Conservation (phyloP, 2,329 filamentous ascomycete genomes). For the Helotiales sp. region DNA sequence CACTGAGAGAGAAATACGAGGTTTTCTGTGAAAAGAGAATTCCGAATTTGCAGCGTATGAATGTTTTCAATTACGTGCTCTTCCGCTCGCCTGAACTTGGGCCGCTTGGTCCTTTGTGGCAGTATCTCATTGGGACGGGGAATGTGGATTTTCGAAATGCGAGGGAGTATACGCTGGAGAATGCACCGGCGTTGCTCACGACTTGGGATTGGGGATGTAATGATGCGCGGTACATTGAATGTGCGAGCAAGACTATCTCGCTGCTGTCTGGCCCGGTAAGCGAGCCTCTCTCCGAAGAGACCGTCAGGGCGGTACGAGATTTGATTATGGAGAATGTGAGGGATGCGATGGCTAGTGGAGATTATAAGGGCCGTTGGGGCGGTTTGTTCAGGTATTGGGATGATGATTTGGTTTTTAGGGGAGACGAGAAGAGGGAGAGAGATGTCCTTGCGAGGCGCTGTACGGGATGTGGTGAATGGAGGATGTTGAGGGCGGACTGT, state of each 20-base stretch:
- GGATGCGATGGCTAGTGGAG: conserved; percentile 8
- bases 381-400: conserved; percentile 25
- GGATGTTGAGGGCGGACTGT: conserved; percentile 22
- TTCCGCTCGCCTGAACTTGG: conserved; percentile 33
- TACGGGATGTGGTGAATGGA: conserved; percentile 19
- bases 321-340: conserved; percentile 2
- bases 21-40: conserved; percentile 28
- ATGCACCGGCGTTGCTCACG: conserved; percentile 26
- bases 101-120: conserved; percentile 35
- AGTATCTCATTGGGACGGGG: conserved; percentile 32
- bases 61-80: conserved; percentile 36
- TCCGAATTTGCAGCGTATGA: conserved; percentile 34
- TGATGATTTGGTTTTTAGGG: conserved; percentile 19
- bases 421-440: conserved; percentile 13
- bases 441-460: conserved; percentile 24
- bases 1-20: conserved; percentile 26
- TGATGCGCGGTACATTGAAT: conserved; percentile 25
- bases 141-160: conserved; percentile 24
- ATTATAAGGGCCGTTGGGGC: conserved; percentile 23
- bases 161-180: conserved; percentile 11
- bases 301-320: not conserved
- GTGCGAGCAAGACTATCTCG: conserved; percentile 20
- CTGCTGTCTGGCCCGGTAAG: conserved; percentile 20
- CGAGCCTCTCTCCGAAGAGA: not conserved
- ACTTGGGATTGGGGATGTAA: conserved; percentile 33